Base-by-base conservation (phyloP, 768 basidiomycete species). In the Clitopilus passeckerianus region DNA sequence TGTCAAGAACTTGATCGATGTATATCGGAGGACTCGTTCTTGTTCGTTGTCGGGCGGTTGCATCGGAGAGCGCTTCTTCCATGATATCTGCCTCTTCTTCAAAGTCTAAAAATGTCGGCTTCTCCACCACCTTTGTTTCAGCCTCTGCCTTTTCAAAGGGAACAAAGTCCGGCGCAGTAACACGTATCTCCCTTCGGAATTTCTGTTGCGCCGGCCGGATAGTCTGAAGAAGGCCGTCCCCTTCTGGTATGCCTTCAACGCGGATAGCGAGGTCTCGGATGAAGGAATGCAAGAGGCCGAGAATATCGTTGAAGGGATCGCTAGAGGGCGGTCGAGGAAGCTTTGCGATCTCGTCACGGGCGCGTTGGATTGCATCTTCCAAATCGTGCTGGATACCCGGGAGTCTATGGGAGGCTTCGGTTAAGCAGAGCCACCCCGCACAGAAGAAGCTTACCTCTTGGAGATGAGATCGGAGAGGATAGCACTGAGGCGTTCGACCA, bases 381-480 rank as follows among this genome's bases (percentile, higher is more conserved):
- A 90, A 69, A 59, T 90, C 87, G 0, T 81, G 74, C 55, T 84
- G 80, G 9, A 90, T 84, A 58, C 80, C 71, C 0, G 89, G 88
- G 33, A 34, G 5, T 33, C n/a, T 30, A n/a, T n/a, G n/a, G 20
- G 2, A 50, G 7, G 20, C 37, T 14, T 15, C 10, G n/a, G 14
- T 41, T 50, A n/a, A 50, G 46, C 10, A 24, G 52, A 22, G 15
- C 34, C n/a, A 54, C 34, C 10, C 18, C 34, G 44, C 34, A 15
- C 18, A 53, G 53, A 34, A 23, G 12, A 30, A 22, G 68, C 73
- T 2, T 57, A 87, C 90, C 85, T 72, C 61, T 82, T 83, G 0
- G 79, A 71, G 33, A 91, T 87, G 2, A 88, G 70, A 34, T 86
- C 82, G 0, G 87, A 87, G 0, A 93, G 67, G 6, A 89, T 80